These are phyloP conservation scores for Castanea crenata DNA, from an alignment of 306 rosid genomes.

Conservation along the genomic window DNA sequence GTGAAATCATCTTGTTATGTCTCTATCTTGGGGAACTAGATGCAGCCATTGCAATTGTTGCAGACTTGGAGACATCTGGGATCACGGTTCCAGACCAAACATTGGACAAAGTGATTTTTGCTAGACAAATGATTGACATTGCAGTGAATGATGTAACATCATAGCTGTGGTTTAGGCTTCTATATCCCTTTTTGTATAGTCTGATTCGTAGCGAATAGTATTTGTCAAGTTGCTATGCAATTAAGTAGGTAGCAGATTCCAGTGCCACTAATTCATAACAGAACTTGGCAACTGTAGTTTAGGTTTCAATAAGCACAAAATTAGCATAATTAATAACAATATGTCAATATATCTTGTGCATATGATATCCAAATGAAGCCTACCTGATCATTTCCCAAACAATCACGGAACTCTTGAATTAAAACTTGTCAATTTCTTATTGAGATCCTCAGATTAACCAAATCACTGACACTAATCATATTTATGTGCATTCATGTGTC, in stretches of 20 bases:
- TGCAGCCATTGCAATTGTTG: slow-evolving; percentile 94
- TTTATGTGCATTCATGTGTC: not conserved
- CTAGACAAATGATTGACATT: slow-evolving; percentile 41
- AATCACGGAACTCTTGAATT: not conserved
- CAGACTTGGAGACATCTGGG: slow-evolving; percentile 79
- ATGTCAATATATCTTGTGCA: not conserved
- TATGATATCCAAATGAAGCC: not conserved
- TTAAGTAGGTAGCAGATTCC: not conserved
- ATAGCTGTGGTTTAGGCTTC: not conserved
- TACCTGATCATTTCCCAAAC: not conserved
- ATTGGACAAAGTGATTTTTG: slow-evolving; percentile 75
- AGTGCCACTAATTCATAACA: not conserved
- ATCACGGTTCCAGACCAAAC: slow-evolving; percentile 76
- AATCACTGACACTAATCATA: not conserved
- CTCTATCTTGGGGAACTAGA: slow-evolving; percentile 85
- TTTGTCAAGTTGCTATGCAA: not conserved
- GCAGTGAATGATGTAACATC: slow-evolving; percentile 11
- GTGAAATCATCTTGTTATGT: slow-evolving; percentile 69
- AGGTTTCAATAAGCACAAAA: not conserved
- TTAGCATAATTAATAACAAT: not conserved
- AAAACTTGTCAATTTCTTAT: not conserved
- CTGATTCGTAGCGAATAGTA: not conserved
- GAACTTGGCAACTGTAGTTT: not conserved
- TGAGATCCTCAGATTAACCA: not conserved
- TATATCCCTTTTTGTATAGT: not conserved